Evolutionary conservation across 768 basidiomycete genomes (phyloP).

Genomic region (Suillus placidus): DNA sequence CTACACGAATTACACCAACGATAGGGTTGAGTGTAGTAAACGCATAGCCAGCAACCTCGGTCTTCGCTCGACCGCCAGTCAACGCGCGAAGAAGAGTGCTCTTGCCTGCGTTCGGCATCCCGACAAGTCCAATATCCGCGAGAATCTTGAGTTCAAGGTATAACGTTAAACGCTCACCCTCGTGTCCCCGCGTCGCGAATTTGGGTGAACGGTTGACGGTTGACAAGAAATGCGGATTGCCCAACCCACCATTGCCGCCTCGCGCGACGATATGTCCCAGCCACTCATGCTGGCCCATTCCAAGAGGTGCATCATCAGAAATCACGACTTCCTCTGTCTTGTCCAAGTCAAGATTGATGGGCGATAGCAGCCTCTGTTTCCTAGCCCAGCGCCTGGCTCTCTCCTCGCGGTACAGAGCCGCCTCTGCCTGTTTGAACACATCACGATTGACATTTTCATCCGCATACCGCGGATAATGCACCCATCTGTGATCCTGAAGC

Average conservation of each 20-base stretch:
- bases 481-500: slow-evolving; percentile 70
- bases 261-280: slow-evolving; percentile 68
- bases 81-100: slow-evolving; percentile 90
- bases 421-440: slow-evolving; percentile 74
- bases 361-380: slow-evolving; percentile 43
- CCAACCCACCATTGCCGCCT: slow-evolving; percentile 82
- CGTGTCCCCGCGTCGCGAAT: slow-evolving; percentile 77
- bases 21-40: slow-evolving; percentile 97
- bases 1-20: slow-evolving; percentile 85
- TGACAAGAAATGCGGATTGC: slow-evolving; percentile 85
- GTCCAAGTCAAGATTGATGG: slow-evolving; percentile 66
- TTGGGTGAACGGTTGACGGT: slow-evolving; percentile 77
- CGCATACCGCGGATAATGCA: slow-evolving; percentile 74
- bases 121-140: slow-evolving; percentile 95
- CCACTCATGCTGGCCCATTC: slow-evolving; percentile 52
- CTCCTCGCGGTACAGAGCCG: slow-evolving; percentile 59
- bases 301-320: slow-evolving; percentile 63
- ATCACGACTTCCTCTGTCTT: slow-evolving; percentile 44
- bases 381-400: slow-evolving; percentile 55
- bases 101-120: slow-evolving; percentile 94
- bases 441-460: slow-evolving; percentile 66
- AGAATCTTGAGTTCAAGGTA: slow-evolving; percentile 90
- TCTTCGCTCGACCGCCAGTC: slow-evolving; percentile 82
- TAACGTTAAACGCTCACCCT: slow-evolving; percentile 76
- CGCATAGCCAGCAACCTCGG: slow-evolving; percentile 85